Evolutionary conservation across 257 asterid species (phyloP), one percentile per base, ranked within the genome.

Genomic region (Solanum gracilifrons): DNA sequence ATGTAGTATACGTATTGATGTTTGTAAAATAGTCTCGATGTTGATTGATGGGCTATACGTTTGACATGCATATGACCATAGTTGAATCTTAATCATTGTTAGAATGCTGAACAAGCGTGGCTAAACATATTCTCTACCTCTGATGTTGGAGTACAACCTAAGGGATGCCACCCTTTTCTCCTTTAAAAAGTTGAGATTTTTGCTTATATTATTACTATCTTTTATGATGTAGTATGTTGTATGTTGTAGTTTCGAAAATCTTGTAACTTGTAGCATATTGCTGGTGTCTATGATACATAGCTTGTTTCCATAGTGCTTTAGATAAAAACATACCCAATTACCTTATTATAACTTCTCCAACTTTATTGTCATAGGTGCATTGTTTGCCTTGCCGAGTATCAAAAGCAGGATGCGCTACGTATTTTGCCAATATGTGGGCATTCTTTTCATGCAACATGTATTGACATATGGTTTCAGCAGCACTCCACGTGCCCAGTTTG

Each of bases 401-500:
- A 86, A 6, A 91, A 90, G 33, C 96, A 97, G 66, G 99, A 97
- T 69, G 89, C 91, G 0, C 31, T 97, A 2, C 92, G 95, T 29
- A 88, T 95, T 84, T 90, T 97, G n/a, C 98, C 98, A 5, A 23
- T 85, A 0, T 96, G 99, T 66, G 95, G 98, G 1, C 99, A 97
- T 87, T 92, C 91, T 27, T 97, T 95, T 58, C 99, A 97, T 79
- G 92, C 94, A 15, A 89, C 90, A 1, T 97, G 99, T 64, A 95
- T 97, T 4, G 96, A 94, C 72, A 91, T 92, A 87, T 97, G 99
- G 99, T 91, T 97, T 48, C 95, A 93, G 77, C 95, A 93, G 92
- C 94, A 92, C 37, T 92, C 94, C 21, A 95, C 98, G 0, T 97
- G 99, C 83, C 99, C 99, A 6, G 95, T 97, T 11, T 97, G 99